Evolutionary conservation across 805 yeast genomes (phyloP).

Genomic region (Hanseniaspora jakobsenii): DNA sequence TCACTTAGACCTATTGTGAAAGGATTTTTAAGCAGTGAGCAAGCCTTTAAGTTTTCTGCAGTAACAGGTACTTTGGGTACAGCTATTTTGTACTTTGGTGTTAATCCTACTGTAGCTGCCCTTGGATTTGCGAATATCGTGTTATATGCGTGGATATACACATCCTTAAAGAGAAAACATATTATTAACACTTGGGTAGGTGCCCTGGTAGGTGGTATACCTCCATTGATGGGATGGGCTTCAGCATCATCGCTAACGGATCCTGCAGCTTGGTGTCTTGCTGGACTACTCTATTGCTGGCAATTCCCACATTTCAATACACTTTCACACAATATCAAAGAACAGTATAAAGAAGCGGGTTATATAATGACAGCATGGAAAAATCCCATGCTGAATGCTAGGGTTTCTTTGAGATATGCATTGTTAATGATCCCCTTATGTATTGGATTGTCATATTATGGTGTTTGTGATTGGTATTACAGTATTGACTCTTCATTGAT

Average conservation of each 20-base stretch:
- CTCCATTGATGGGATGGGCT: conserved; percentile 99
- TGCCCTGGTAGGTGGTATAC: conserved; percentile 96
- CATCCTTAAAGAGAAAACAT: conserved; percentile 73
- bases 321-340: conserved; percentile 72
- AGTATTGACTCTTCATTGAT: conserved; percentile 68
- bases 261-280: conserved; percentile 93
- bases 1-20: conserved; percentile 80
- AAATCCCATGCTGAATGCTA: conserved; percentile 80
- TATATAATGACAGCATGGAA: conserved; percentile 95
- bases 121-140: conserved; percentile 73
- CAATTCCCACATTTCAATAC: conserved; percentile 97
- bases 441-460: conserved; percentile 63
- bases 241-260: conserved; percentile 66
- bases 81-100: conserved; percentile 58
- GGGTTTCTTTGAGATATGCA: conserved; percentile 85
- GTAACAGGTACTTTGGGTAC: conserved; percentile 62
- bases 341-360: conserved; percentile 84
- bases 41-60: conserved; percentile 75
- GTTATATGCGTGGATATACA: conserved; percentile 80
- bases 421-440: conserved; percentile 91
- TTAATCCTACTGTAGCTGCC: conserved; percentile 69
- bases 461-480: conserved; percentile 72
- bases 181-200: conserved; percentile 97
- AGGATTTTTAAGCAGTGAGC: conserved; percentile 59
- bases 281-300: conserved; percentile 87